Evolutionary conservation across 2,329 filamentous ascomycete species (phyloP).

Genomic region (Pyrenochaeta sp.): DNA sequence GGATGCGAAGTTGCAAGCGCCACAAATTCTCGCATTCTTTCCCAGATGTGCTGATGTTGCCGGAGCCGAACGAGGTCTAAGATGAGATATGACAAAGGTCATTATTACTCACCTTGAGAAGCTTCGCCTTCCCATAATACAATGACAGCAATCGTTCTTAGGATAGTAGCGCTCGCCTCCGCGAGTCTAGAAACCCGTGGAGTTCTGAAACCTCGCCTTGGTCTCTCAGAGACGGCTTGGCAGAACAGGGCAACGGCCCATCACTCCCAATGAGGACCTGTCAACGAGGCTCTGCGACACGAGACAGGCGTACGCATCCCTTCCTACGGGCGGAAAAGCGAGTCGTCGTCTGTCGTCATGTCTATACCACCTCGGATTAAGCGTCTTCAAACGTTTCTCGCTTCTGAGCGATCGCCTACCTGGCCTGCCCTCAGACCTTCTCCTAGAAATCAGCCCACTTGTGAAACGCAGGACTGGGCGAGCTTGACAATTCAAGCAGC

Average conservation of each 20-base stretch:
- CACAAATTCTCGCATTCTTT: not conserved
- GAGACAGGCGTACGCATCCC: conserved; percentile 17
- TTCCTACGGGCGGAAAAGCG: not conserved
- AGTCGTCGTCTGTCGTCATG: conserved; percentile 2
- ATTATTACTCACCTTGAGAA: not conserved
- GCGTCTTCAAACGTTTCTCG: conserved; percentile 13
- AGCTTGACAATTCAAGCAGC: conserved; percentile 9
- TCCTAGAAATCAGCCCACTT: conserved; percentile 23
- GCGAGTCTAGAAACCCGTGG: not conserved
- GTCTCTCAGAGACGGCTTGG: conserved; percentile 15
- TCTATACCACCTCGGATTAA: not conserved
- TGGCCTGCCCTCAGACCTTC: not conserved
- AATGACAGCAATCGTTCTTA: not conserved
- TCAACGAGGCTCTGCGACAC: conserved; percentile 6
- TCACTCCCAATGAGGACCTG: conserved; percentile 3
- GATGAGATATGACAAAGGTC: not conserved
- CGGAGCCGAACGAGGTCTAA: not conserved
- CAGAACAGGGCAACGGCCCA: not conserved
- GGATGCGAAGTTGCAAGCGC: not conserved
- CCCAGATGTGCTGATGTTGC: not conserved
- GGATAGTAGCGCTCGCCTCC: not conserved
- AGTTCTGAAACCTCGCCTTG: conserved; percentile 4
- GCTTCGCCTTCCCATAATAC: not conserved
- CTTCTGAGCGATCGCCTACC: conserved; percentile 13
- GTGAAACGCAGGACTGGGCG: conserved; percentile 15